phyloP scores from a whole-genome alignment of 768 basidiomycete genomes.

The Saitozyma sp. region DNA sequence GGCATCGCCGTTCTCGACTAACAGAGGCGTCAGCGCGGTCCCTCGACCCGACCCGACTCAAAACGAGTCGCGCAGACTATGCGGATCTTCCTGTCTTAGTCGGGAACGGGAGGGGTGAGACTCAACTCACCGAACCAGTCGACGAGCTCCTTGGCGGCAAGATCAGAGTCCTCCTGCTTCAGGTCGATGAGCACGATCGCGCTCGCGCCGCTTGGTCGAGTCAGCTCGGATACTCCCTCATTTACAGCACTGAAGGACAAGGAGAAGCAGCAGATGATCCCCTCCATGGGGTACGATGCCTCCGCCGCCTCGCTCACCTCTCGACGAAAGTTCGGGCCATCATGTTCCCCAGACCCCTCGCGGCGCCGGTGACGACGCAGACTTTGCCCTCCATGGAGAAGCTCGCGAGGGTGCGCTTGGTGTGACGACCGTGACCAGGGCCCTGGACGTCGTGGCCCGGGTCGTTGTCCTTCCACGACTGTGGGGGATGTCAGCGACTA shows the following conservation, averaged over 20 bases:
- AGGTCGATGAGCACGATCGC: conserved; percentile 79
- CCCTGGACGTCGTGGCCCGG: conserved; percentile 48
- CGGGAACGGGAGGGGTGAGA: conserved; percentile 11
- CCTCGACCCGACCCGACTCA: neutral
- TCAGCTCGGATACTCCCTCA: conserved; percentile 1
- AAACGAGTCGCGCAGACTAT: neutral
- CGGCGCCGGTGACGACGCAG: conserved; percentile 89
- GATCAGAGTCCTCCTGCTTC: conserved; percentile 66
- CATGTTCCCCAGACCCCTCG: conserved; percentile 83
- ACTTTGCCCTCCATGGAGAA: conserved; percentile 76
- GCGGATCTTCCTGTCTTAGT: conserved; percentile 1
- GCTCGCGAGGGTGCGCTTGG: conserved; percentile 61
- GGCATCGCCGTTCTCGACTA: conserved; percentile 58
- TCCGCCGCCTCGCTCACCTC: conserved; percentile 59
- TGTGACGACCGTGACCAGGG: conserved; percentile 51
- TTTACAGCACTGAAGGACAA: too few species aligned
- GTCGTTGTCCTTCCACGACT: conserved; percentile 17
- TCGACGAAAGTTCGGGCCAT: conserved; percentile 87
- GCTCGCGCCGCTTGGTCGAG: conserved; percentile 67
- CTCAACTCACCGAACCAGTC: conserved; percentile 56
- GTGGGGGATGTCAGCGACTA: neutral
- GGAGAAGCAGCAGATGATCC: too few species aligned
- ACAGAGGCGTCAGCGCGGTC: neutral
- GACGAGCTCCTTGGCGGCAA: conserved; percentile 69
- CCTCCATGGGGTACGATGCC: conserved; percentile 7